Conservation (phyloP, 768 basidiomycete species). For the Hemileccinum rubropunctum region DNA sequence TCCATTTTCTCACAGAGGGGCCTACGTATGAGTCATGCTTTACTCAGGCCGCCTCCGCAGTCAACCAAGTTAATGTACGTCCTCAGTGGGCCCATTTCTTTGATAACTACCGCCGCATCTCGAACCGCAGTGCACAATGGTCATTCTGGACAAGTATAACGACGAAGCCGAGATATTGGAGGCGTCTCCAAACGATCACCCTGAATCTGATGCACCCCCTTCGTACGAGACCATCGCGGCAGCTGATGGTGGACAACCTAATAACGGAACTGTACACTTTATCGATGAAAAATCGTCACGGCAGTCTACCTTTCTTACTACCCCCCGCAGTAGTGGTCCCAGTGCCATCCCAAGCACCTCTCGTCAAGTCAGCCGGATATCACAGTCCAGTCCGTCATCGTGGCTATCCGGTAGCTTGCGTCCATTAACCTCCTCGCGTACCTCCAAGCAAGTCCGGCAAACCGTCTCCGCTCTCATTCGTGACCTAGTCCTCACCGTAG, state of each 20-base stretch:
- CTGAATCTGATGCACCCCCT: slow-evolving; percentile 18
- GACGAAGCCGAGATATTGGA: slow-evolving; percentile 5
- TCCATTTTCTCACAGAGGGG: too few species aligned
- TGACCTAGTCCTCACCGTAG: slow-evolving; percentile 43
- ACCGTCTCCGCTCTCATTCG: slow-evolving; percentile 55
- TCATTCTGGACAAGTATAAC: slow-evolving; percentile 19
- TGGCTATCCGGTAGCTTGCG: slow-evolving; percentile 15
- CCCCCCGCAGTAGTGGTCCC: not conserved
- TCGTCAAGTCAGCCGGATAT: not conserved
- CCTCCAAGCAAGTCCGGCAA: slow-evolving; percentile 46
- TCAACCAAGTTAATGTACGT: too few species aligned
- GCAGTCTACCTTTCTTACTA: not conserved
- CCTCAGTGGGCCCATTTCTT: too few species aligned
- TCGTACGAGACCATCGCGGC: slow-evolving; percentile 23
- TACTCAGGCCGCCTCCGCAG: too few species aligned
- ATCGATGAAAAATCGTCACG: slow-evolving; percentile 14
- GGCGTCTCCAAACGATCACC: too few species aligned
- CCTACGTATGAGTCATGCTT: too few species aligned
- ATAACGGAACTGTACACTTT: not conserved
- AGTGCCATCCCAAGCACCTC: not conserved
- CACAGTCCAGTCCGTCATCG: slow-evolving; percentile 6
- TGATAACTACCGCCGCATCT: not conserved
- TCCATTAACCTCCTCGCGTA: slow-evolving; percentile 20
- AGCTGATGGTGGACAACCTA: not conserved
- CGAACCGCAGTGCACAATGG: slow-evolving; percentile 14